Base-by-base conservation (phyloP, 192 early-diverging fungal genomes). In the Ramicandelaber brevisporus region DNA sequence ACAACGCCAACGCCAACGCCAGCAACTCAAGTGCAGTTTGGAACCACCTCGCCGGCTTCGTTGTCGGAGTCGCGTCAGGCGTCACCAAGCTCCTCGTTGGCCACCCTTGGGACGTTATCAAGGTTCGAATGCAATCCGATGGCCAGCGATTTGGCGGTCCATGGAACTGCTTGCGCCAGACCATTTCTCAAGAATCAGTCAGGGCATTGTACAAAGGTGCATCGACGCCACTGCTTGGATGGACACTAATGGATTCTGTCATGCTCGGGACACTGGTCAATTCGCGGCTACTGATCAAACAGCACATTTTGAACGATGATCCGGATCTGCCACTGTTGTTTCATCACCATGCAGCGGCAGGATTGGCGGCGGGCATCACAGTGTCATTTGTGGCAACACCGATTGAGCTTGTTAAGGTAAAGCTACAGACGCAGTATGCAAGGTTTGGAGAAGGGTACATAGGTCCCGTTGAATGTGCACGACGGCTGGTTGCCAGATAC, bases 191-290 rank as follows among this genome's bases (percentile, higher is more conserved):
- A 21, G 76, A 80, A 38, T 72, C 73, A 2, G 43, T 59, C 9
- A 55, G 68, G 3, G 84, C 77, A 5, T 56, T 93, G 3, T 93
- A 93, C 57, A 84, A 85, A 43, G 87, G 88, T 24, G 80, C 84
- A 8, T 84, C 79, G 13, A 80, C 82, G 6, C 87, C 87, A 11
- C 45, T 93, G 26, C 40, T 93, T 27, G 87, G 87, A 7, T 93
- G 83, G 82, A 67, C 70, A 1, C 53, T 78, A 28, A 85, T 88
- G 81, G 82, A 88, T 29, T 49, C 59, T 4, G 50, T 57, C 15
- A 53, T 57, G 36, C 48, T 92, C 32, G 85, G 84, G 14, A 75
- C 78, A 2, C 45, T 90, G 22, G 77, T 78, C 17, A 82, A 85
- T 50, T 61, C 77, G 39, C 66, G 74, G 8, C 36, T 82, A 31